Conservation (phyloP, 2,329 filamentous ascomycete species). For the Metarhizium anisopliae region DNA sequence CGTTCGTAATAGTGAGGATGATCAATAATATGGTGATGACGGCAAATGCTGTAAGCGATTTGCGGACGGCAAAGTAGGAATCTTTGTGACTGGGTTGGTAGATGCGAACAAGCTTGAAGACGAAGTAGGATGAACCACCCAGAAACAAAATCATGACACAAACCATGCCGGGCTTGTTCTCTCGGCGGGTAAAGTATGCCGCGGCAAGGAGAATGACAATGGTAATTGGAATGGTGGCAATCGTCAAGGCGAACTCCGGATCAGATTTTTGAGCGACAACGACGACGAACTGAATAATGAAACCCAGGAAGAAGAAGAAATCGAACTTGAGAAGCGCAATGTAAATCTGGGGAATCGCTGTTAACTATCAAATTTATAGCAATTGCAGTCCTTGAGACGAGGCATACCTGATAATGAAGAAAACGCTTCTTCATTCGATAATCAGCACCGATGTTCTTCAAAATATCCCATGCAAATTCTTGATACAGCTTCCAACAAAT, state of each 20-base stretch:
- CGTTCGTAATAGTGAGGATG: slow-evolving; percentile 79
- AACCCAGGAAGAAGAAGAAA: slow-evolving; percentile 99
- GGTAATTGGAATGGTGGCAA: slow-evolving; percentile 83
- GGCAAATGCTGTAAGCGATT: slow-evolving; percentile 86
- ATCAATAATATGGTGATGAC: slow-evolving; percentile 87
- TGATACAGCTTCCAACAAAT: slow-evolving; percentile 94
- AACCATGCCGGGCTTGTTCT: slow-evolving; percentile 72
- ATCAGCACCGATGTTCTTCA: slow-evolving; percentile 98
- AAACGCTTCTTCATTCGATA: slow-evolving; percentile 94
- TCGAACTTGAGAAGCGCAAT: slow-evolving; percentile 97
- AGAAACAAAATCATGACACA: slow-evolving; percentile 77
- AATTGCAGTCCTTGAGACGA: slow-evolving; percentile 11
- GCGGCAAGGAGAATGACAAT: slow-evolving; percentile 80
- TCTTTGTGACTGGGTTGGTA: slow-evolving; percentile 54
- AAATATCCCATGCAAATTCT: slow-evolving; percentile 98
- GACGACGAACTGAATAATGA: slow-evolving; percentile 95
- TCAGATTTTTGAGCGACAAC: slow-evolving; percentile 64
- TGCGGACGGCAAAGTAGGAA: slow-evolving; percentile 69
- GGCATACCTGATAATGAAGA: slow-evolving; percentile 79
- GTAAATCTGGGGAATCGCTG: slow-evolving; percentile 60
- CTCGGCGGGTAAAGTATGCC: slow-evolving; percentile 74
- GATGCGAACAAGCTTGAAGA: slow-evolving; percentile 97
- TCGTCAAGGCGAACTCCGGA: slow-evolving; percentile 76
- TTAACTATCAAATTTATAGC: neutral
- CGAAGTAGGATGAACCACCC: slow-evolving; percentile 84